Evolutionary conservation across 257 asterid species (phyloP).

Genomic region (Mitragyna speciosa): DNA sequence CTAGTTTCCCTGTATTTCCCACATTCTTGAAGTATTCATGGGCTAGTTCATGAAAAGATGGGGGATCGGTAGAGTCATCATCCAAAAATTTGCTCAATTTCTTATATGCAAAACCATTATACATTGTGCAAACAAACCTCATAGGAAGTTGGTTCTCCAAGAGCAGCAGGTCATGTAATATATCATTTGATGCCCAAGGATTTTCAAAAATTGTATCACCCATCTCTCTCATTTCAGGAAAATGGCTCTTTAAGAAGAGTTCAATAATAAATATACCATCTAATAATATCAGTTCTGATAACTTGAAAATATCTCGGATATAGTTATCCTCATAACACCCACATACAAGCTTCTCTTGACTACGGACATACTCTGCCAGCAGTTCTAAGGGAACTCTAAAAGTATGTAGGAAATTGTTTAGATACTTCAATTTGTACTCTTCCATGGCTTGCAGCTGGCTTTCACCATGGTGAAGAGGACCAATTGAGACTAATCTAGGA

Average conservation of each 20-base stretch:
- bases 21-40: constrained; percentile 29
- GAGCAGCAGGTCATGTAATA: constrained; percentile 28
- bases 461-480: constrained; percentile 28
- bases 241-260: constrained; percentile 25
- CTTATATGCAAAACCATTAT: not conserved
- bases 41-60: constrained; percentile 30
- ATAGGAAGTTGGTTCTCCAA: constrained; percentile 38
- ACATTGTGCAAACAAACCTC: constrained; percentile 8
- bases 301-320: not conserved
- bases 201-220: constrained; percentile 30
- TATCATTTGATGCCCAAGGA: constrained; percentile 27
- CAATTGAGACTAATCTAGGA: constrained; percentile 32
- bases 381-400: constrained; percentile 13
- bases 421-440: constrained; percentile 29
- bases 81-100: constrained; percentile 5
- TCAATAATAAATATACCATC: constrained; percentile 34
- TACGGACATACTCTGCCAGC: constrained; percentile 20
- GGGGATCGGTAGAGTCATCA: not conserved
- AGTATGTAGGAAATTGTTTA: constrained; percentile 28
- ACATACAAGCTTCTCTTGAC: constrained; percentile 13
- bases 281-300: constrained; percentile 21
- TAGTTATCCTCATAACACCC: constrained; percentile 25
- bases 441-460: constrained; percentile 31
- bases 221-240: constrained; percentile 22
- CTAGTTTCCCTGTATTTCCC: constrained; percentile 20